Percentiles rank a stretch among this genome's conserved stretches.
These are phyloP conservation scores for Komagataella kurtzmanii DNA, from an alignment of 805 yeast species.

Conservation along the genomic window DNA sequence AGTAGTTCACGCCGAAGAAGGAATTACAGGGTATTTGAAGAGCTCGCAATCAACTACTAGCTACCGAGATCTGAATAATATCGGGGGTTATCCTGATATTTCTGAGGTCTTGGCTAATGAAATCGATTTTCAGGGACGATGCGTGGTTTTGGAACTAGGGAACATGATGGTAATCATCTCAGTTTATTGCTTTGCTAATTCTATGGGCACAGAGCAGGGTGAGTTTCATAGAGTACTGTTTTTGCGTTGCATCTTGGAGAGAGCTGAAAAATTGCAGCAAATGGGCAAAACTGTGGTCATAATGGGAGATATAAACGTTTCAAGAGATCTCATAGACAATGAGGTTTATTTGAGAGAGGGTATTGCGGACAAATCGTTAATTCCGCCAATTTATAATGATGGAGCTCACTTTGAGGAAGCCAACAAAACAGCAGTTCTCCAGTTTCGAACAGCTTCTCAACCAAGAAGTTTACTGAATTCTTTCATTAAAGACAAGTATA, in stretches of 20 bases:
- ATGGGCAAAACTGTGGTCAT: slow-evolving; percentile 59
- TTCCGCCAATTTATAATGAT: slow-evolving; percentile 6
- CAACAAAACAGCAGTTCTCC: slow-evolving; percentile 16
- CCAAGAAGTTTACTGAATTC: slow-evolving; percentile 32
- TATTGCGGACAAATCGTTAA: slow-evolving; percentile 12
- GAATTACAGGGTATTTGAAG: slow-evolving; percentile 58
- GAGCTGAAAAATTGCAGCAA: slow-evolving; percentile 42
- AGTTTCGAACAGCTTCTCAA: slow-evolving; percentile 25
- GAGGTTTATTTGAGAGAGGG: slow-evolving; percentile 50
- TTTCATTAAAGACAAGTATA: slow-evolving; percentile 15
- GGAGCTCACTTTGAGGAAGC: slow-evolving; percentile 19
- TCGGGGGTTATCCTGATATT: slow-evolving; percentile 58
- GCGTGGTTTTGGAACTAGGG: slow-evolving; percentile 61
- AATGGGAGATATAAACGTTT: slow-evolving; percentile 83
- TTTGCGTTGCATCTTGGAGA: slow-evolving; percentile 39
- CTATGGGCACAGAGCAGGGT: slow-evolving; percentile 56
- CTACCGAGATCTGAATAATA: slow-evolving; percentile 15
- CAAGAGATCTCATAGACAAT: slow-evolving; percentile 69
- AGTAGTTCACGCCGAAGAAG: slow-evolving; percentile 77
- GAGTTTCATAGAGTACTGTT: slow-evolving; percentile 46
- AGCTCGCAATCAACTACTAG: slow-evolving; percentile 6
- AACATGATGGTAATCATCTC: slow-evolving; percentile 47
- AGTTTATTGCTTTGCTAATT: slow-evolving; percentile 87
- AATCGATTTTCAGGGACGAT: slow-evolving; percentile 78
- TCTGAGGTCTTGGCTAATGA: slow-evolving; percentile 17